A percentile compares a stretch with the other conserved stretches of the same genome.
Conservation (phyloP, 2,329 filamentous ascomycete genomes). For the Pestalotiopsis sp. region DNA sequence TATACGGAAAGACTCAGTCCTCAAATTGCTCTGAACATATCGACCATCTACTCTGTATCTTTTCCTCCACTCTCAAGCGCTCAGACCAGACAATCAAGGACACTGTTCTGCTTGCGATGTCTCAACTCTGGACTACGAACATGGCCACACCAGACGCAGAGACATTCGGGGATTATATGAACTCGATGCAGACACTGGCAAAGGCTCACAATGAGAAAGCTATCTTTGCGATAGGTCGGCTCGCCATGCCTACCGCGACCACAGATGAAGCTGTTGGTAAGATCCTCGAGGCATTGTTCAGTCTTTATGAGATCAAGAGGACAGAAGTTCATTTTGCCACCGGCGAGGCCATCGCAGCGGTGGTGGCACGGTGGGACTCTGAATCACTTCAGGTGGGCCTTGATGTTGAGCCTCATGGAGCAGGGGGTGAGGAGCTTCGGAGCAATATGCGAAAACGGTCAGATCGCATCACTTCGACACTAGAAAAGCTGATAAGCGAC, state of each 20-base stretch:
- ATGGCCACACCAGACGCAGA: constrained; percentile 29
- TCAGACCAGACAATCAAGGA: constrained; percentile 24
- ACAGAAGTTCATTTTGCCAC: constrained; percentile 88
- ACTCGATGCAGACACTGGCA: constrained; percentile 68
- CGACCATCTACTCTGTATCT: constrained; percentile 22
- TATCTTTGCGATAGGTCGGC: constrained; percentile 75
- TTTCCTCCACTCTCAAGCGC: constrained; percentile 18
- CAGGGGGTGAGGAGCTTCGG: constrained; percentile 29
- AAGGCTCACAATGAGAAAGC: constrained; percentile 68
- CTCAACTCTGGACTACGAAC: constrained; percentile 32
- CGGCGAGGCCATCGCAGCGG: constrained; percentile 81
- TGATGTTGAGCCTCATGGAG: constrained; percentile 64
- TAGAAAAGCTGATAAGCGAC: constrained; percentile 74
- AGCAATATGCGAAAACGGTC: constrained; percentile 38
- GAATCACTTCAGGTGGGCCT: constrained; percentile 72
- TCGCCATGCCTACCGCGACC: constrained; percentile 58
- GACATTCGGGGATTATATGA: constrained; percentile 62
- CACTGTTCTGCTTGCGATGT: constrained; percentile 29
- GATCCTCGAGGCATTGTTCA: constrained; percentile 69
- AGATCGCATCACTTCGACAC: constrained; percentile 48
- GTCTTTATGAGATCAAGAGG: constrained; percentile 79
- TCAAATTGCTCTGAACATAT: constrained; percentile 21
- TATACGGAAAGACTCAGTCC: constrained; percentile 23
- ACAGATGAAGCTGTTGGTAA: constrained; percentile 45
- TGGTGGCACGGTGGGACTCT: constrained; percentile 80